These are phyloP conservation scores for Aspergillus incahuasiensis DNA, from an alignment of 495 filamentous ascomycete genomes.

Conservation along the genomic window DNA sequence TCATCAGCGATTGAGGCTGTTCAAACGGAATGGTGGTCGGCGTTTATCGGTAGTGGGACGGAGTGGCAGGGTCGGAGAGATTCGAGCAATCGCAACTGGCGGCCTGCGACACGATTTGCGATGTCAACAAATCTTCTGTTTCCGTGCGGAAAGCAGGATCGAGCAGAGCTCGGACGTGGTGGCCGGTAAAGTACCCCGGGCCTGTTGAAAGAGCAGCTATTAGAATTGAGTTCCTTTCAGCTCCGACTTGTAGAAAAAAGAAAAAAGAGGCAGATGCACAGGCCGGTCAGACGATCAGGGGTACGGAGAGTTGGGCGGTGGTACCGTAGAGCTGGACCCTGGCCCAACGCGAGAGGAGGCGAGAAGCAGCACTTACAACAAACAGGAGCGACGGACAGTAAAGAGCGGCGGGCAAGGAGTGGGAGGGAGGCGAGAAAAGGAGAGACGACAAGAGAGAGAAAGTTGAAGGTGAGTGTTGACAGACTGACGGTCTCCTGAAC, in stretches of 20 bases:
- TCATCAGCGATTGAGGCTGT: conserved; percentile 19
- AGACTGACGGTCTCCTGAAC: conserved; percentile 18
- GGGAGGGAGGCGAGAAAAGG: not conserved
- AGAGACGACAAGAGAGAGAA: not conserved
- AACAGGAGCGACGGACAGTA: conserved; percentile 3
- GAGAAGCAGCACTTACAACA: not conserved
- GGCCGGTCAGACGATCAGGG: conserved; percentile 8
- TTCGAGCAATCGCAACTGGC: conserved; percentile 20
- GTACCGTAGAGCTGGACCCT: not conserved
- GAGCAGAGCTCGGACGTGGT: conserved; percentile 1
- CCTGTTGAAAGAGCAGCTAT: not conserved
- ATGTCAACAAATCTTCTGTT: conserved; percentile 11
- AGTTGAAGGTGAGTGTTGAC: not conserved
- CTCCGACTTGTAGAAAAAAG: not conserved
- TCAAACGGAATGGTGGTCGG: conserved; percentile 2
- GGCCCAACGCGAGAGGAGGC: not conserved
- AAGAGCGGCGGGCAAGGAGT: conserved; percentile 1
- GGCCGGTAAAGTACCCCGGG: not conserved
- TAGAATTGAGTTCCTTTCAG: not conserved
- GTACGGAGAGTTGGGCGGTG: conserved; percentile 8
- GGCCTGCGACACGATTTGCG: conserved; percentile 20
- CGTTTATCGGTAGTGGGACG: conserved; percentile 1
- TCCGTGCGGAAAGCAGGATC: not conserved
- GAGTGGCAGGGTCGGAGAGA: not conserved
- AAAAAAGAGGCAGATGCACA: conserved; percentile 4